Base-by-base conservation (phyloP, 176 grass and related monocot genomes). In the Bromus sterilis region DNA sequence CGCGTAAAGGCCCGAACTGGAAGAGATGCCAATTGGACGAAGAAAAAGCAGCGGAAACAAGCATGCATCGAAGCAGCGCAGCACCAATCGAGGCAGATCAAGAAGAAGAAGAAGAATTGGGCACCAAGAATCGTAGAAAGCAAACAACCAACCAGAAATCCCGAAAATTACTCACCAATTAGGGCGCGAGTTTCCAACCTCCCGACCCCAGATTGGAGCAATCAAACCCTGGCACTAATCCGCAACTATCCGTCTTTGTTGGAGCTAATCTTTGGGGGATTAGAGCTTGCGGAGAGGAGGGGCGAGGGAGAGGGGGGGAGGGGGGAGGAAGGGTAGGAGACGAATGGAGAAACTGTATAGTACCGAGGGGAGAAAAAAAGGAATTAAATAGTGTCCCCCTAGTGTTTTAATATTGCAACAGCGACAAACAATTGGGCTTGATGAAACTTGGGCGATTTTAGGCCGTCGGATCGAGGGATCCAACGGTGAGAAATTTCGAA, bases 371-470 rank as follows among this genome's bases (percentile, higher is more conserved):
- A 35, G 64, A 65, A 72, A 77, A 64, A 81, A 66, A 70, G 2
- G 35, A 83, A 88, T 79, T 79, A 66, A 66, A 66, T 66, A 74
- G 56, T 43, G 29, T 5, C 67, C 37, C 55, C 9, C 44, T 83
- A 66, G 29, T 16, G 67, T 71, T 71, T 66, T 66, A 53, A 40
- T 58, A 80, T 29, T 12, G 48, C 63, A 57, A 70, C 65, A 24
- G 16, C 65, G 49, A 58, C 26, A 44, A 74, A 23, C 61, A 76
- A 55, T 16, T 65, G 20, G 2, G 61, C 67, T 23, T 44, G 66
- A 34, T 9, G 43, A 65, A 56, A 71, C 26, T 88, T 46, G 12
- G 30, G 18, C 4, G 9, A 67, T 59, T 2, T 0, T 0, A 0
- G 0, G 6, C 48, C 58, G 46, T 80, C 15, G 7, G 71, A 84